Percentiles rank a stretch among this genome's conserved stretches.
These are phyloP conservation scores for Phoma sp. DNA, from an alignment of 2,329 filamentous ascomycete species.

Conservation along the genomic window DNA sequence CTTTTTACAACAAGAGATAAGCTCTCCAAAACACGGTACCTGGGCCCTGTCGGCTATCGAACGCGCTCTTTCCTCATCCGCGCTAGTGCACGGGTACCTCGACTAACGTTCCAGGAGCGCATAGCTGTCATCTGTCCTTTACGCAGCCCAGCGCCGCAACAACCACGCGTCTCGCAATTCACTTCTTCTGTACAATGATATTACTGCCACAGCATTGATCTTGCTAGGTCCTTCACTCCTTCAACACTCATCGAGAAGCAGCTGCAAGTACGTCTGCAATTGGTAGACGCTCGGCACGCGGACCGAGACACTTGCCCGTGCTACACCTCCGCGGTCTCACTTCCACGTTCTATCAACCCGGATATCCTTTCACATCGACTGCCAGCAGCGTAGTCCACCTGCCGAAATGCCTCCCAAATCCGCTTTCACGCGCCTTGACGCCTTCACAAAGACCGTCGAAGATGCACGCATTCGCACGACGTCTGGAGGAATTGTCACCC, in stretches of 20 bases:
- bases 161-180: constrained; percentile 30
- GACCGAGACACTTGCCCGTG: constrained; percentile 19
- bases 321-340: constrained; percentile 23
- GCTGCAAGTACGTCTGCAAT: constrained; percentile 25
- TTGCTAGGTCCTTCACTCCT: constrained; percentile 33
- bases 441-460: constrained; percentile 99
- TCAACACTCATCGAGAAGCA: constrained; percentile 9
- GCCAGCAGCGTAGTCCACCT: constrained; percentile 18
- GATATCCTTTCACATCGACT: constrained; percentile 4
- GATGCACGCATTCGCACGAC: constrained; percentile 96
- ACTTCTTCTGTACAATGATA: constrained; percentile 34
- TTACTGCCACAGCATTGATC: constrained; percentile 28
- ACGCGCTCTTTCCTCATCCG: constrained; percentile 20
- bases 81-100: constrained; percentile 22
- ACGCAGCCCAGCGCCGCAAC: constrained; percentile 38
- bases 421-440: constrained; percentile 94
- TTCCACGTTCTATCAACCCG: constrained; percentile 13
- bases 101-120: constrained; percentile 33
- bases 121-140: constrained; percentile 48
- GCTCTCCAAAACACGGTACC: too few species aligned
- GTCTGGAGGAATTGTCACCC: constrained; percentile 92
- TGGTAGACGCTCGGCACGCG: constrained; percentile 6
- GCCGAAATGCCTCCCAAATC: constrained; percentile 82
- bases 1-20: too few species aligned
- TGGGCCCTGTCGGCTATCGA: constrained; percentile 10